Base-by-base conservation (phyloP, 139 green algal genomes). In the Chlorella vulgaris region DNA sequence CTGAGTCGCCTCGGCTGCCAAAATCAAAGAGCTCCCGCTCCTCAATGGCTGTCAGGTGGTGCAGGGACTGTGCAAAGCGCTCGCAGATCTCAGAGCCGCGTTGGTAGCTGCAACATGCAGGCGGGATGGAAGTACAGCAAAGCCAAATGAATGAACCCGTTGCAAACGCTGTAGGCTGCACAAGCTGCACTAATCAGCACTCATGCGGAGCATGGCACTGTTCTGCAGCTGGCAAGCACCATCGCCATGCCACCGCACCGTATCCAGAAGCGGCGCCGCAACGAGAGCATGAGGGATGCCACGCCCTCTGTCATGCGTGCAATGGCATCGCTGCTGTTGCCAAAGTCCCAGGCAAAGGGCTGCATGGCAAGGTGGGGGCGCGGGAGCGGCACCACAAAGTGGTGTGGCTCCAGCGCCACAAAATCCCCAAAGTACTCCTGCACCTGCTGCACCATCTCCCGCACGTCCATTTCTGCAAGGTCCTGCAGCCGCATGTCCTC, bases 341-440 rank as follows among this genome's bases (percentile, higher is more conserved):
- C 86, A 83, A 84, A 92, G 58, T 93, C 86, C 85, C 82, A 89
- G 63, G n/a, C 76, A 50, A 84, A 85, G 69, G 88, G 88, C 55
- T 86, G 80, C 55, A 91, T 67, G 0, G 74, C 82, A 3, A 88
- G 50, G 42, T 88, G 76, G 1, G 83, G 86, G 22, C 86, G 75
- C 13, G 71, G 65, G 22, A 93, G 71, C 0, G 93, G 92, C n/a
- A 97, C 84, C 43, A 76, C 76, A 78, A 98, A 98, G 81, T 97
- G 95, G 82, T 95, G 85, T 7, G 58, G 24, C 55, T 97, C 92
- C 60, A 98, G 73, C 10, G 90, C 91, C 2, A 93, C 42, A 77
- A 93, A 98, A 87, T 99, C 96, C 0, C 84, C 92, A 84, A 96
- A 99, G 67, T 91, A 92, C 85, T 99, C 96, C 83, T 98, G 90